Evolutionary conservation across 768 basidiomycete genomes (phyloP).

Genomic region (Pseudohyphozyma bogoriensis): DNA sequence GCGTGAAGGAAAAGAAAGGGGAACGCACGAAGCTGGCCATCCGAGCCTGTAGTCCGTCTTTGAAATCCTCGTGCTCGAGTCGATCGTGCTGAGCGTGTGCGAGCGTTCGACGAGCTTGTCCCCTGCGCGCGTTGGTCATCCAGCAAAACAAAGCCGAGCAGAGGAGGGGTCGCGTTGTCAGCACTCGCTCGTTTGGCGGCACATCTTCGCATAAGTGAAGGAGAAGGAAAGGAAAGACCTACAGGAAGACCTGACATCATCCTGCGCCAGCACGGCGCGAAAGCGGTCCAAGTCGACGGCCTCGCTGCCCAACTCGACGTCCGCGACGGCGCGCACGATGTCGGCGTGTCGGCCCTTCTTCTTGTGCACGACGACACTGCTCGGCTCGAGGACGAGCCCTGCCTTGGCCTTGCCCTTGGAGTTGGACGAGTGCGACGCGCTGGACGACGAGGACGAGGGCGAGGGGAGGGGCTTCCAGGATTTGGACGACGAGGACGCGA

Average conservation of each 20-base stretch:
- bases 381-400: conserved; percentile 49
- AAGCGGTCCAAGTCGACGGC: conserved; percentile 43
- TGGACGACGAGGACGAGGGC: conserved; percentile 29
- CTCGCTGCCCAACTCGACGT: not conserved
- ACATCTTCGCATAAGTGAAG: not conserved
- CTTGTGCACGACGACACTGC: conserved; percentile 69
- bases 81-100: conserved; percentile 71
- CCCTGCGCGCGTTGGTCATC: conserved; percentile 47
- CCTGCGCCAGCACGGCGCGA: conserved; percentile 53
- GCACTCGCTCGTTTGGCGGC: not conserved
- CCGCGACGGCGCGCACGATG: conserved; percentile 11
- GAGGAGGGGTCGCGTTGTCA: not conserved
- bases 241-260: not conserved
- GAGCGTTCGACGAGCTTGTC: conserved; percentile 86
- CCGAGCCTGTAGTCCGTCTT: conserved; percentile 87
- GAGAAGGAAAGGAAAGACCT: not conserved
- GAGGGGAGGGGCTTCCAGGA: conserved; percentile 68
- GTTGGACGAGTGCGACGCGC: conserved; percentile 32
- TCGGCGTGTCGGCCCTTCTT: conserved; percentile 55
- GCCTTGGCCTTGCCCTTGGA: conserved; percentile 55
- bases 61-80: conserved; percentile 69
- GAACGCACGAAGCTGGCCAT: conserved; percentile 87
- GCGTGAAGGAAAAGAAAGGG: not conserved
- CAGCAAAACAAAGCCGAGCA: not conserved
- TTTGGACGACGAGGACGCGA: conserved; percentile 56